Base-by-base conservation (phyloP, 345 rosid species). In the Lenwebbia sp. region DNA sequence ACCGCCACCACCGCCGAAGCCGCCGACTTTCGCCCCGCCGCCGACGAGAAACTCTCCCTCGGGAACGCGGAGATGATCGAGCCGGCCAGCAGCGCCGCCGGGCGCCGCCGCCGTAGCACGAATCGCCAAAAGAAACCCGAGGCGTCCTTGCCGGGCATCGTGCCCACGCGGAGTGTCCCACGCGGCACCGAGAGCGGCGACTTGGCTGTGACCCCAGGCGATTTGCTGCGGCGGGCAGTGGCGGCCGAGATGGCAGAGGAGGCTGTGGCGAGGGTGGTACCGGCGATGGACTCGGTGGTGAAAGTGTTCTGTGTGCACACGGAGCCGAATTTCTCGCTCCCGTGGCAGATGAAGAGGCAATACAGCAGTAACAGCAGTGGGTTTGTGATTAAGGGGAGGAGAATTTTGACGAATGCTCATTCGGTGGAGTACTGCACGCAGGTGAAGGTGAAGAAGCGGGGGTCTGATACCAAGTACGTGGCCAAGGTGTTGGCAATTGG, bases 311-410 rank as follows among this genome's bases (percentile, higher is more conserved):
- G 99, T 40, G 98, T 94, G 74, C 98, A 95, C 57, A 93, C 98
- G 11, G 97, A 94, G 85, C 99, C 98, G 5, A 96, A 96, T 88
- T 96, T 93, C 90, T 96, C 97, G 7, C 89, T 94, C 3, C 94
- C 96, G 5, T 96, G 98, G 99, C 98, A 96, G 87, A 90, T 98
- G 88, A 95, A 96, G 85, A 87, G 96, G 37, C 98, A 96, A 89
- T 96, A 94, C 78, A 94, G 96, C 82, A 93, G 98, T 11, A 94
- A 95, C 85, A 95, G 95, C 30, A 95, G 98, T 57, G 98, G 98
- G 65, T 96, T 96, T 86, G 91, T 94, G 60, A 88, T 95, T 37
- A 90, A 90, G 4, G 96, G 97, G 83, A 92, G 90, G 89, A 93
- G 98, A 85, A 94, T 96, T 33, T 87, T 96, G 89, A 95, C 98